Evolutionary conservation across 2,329 filamentous ascomycete genomes (phyloP).

Genomic region (Talaromyces sp.): DNA sequence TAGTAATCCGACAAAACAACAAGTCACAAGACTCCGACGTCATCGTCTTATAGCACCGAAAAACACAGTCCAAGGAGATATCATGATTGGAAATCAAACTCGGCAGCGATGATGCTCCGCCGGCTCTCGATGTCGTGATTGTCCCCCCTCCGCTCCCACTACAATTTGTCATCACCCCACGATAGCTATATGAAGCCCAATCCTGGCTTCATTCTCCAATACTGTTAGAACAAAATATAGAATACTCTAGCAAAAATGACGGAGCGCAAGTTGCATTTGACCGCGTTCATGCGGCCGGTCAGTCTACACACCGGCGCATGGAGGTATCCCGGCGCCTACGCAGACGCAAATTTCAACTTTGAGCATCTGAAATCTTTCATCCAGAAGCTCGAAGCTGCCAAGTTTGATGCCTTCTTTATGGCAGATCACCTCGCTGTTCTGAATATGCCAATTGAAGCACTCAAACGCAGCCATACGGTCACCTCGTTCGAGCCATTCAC

Average conservation of each 20-base stretch:
- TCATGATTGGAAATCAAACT: not conserved
- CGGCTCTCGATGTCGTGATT: not conserved
- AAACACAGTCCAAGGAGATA: not conserved
- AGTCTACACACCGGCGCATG: conserved; percentile 54
- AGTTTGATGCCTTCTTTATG: conserved; percentile 57
- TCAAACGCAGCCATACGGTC: conserved; percentile 55
- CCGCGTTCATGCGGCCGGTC: conserved; percentile 57
- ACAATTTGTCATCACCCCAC: not conserved
- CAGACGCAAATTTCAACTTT: conserved; percentile 57
- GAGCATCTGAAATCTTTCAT: conserved; percentile 51
- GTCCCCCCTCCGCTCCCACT: not conserved
- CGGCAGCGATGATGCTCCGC: not conserved
- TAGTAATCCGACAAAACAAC: not conserved
- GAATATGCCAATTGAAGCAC: conserved; percentile 54
- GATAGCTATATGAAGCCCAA: not conserved
- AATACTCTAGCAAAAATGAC: not conserved
- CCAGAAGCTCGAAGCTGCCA: conserved; percentile 50
- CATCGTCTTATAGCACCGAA: not conserved
- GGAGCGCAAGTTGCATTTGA: conserved; percentile 46
- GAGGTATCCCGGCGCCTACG: conserved; percentile 52
- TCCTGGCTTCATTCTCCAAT: not conserved
- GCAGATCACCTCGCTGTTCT: conserved; percentile 52
- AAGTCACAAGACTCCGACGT: not conserved
- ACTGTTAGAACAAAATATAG: not conserved
- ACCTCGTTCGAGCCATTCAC: conserved; percentile 57